Percentiles rank a stretch among this genome's conserved stretches.
phyloP scores from a whole-genome alignment of 768 basidiomycete species.

The Cystobasidiopsis lactophilus region DNA sequence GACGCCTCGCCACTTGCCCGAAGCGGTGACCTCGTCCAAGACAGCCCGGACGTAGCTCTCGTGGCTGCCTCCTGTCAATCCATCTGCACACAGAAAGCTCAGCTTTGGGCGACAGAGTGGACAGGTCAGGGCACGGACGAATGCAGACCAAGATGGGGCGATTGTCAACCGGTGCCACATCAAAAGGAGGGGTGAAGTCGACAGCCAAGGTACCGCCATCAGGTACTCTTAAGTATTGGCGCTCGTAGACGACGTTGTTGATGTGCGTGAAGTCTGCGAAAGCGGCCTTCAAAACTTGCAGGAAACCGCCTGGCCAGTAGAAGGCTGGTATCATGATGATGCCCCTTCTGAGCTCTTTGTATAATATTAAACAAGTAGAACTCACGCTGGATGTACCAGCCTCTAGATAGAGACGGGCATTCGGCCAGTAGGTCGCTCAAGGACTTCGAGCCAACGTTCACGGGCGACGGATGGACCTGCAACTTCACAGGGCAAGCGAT shows the following conservation, averaged over 20 bases:
- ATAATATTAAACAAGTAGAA: too few relatives aligned
- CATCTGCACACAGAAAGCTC: background rate
- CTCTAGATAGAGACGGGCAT: too few relatives aligned
- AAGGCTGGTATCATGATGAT: too few relatives aligned
- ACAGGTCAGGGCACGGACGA: background rate
- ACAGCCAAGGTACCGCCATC: constrained; percentile 29
- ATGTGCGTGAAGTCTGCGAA: constrained; percentile 6
- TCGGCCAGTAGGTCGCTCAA: too few relatives aligned
- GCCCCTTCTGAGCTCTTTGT: too few relatives aligned
- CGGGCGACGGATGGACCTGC: too few relatives aligned
- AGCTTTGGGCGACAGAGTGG: background rate
- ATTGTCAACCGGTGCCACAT: constrained; percentile 23
- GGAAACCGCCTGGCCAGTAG: too few relatives aligned
- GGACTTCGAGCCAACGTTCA: too few relatives aligned
- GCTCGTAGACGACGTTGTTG: constrained; percentile 14
- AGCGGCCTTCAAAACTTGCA: background rate
- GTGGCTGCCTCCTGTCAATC: constrained; percentile 27
- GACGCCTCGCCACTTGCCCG: constrained; percentile 52
- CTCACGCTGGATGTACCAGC: too few relatives aligned
- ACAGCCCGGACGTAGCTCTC: constrained; percentile 60
- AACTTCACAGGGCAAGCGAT: too few relatives aligned
- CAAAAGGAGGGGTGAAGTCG: constrained; percentile 21
- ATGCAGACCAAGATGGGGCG: constrained; percentile 27
- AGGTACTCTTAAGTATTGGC: constrained; percentile 25
- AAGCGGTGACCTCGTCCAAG: background rate